phyloP scores from a whole-genome alignment of 176 grass and related monocot species.

The Hordeum marinum region DNA sequence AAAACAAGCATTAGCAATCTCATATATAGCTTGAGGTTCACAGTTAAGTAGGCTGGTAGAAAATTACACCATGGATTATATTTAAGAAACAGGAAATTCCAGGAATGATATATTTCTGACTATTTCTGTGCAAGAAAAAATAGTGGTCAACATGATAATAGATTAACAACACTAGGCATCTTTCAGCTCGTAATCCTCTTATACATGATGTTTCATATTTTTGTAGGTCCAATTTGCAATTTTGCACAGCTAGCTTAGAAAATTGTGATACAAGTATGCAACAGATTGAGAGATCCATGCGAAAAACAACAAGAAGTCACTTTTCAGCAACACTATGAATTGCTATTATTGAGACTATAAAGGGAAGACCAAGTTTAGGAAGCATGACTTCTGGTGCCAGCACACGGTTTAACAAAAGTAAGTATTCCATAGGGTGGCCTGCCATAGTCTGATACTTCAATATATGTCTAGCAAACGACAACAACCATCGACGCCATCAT shows the following conservation, averaged over 20 bases:
- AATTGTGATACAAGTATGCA: background rate
- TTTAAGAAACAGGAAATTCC: too few relatives aligned
- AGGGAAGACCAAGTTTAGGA: background rate
- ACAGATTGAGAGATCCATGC: background rate
- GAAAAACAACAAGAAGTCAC: background rate
- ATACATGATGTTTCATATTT: background rate
- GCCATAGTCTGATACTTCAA: background rate
- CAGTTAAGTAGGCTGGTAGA: background rate
- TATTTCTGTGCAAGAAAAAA: background rate
- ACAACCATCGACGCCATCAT: background rate
- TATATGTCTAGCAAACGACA: background rate
- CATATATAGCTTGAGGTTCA: too few relatives aligned
- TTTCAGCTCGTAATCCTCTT: background rate
- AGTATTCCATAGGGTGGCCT: background rate
- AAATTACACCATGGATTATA: too few relatives aligned
- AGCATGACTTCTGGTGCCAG: background rate
- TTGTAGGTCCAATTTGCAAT: background rate
- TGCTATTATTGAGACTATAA: background rate
- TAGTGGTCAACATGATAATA: too few relatives aligned
- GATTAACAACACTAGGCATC: background rate
- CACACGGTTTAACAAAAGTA: background rate
- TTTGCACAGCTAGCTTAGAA: background rate
- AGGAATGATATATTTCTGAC: too few relatives aligned
- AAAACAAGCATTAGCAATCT: too few relatives aligned
- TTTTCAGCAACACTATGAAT: background rate